phyloP scores from a whole-genome alignment of 2,329 filamentous ascomycete species.

The Aspergillus sp. region DNA sequence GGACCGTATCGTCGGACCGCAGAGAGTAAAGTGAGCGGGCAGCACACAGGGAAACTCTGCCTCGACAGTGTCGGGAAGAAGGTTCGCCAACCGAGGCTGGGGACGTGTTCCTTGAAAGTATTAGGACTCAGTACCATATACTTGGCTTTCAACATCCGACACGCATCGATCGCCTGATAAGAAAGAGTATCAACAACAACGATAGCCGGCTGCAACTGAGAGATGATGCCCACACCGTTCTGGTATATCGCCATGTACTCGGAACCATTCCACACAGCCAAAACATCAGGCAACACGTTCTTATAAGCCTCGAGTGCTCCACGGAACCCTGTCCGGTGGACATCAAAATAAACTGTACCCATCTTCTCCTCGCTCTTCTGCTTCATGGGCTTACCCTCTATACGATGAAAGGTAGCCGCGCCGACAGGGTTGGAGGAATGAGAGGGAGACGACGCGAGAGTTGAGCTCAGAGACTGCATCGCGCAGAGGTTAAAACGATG shows the following conservation, averaged over 20 bases:
- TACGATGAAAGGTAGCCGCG: constrained; percentile 20
- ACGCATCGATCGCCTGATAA: constrained; percentile 36
- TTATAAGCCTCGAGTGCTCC: constrained; percentile 22
- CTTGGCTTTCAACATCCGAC: constrained; percentile 24
- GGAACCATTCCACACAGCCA: constrained; percentile 24
- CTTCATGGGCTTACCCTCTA: constrained; percentile 16
- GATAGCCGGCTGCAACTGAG: constrained; percentile 28
- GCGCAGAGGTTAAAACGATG: constrained; percentile 31
- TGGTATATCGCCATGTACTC: constrained; percentile 36
- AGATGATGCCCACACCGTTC: constrained; percentile 28
- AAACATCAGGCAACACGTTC: constrained; percentile 4
- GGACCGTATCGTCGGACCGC: constrained; percentile 41
- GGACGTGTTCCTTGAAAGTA: constrained; percentile 38
- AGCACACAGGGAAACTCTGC: constrained; percentile 33
- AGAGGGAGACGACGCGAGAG: constrained; percentile 4
- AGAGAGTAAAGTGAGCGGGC: constrained; percentile 31
- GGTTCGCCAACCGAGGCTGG: constrained; percentile 28
- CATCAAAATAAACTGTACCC: constrained; percentile 2
- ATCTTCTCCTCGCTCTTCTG: constrained; percentile 6
- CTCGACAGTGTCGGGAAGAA: constrained; percentile 16
- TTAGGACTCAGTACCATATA: constrained; percentile 39
- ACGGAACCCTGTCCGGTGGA: constrained; percentile 18
- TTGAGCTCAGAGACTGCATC: constrained; percentile 17
- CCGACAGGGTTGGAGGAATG: neutral
- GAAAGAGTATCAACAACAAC: constrained; percentile 38